Percentiles rank a stretch among this genome's conserved stretches.
phyloP scores from a whole-genome alignment of 352 stramenopile genomes.

The Ophiocytium majus region DNA sequence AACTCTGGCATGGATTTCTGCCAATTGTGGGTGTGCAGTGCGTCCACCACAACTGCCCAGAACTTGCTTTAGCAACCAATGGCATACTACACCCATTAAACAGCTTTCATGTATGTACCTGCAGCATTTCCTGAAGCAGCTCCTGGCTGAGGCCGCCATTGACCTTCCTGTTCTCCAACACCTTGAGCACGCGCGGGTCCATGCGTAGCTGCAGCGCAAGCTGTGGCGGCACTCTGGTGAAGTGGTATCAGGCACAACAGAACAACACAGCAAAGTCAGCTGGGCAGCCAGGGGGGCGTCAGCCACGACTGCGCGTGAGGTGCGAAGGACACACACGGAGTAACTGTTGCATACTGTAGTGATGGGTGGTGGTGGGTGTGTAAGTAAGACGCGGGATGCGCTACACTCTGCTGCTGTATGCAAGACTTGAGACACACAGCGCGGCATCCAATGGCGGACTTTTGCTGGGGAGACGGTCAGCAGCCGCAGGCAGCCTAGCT shows the following conservation, averaged over 20 bases:
- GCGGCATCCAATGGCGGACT: too few species aligned
- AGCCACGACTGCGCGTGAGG: not conserved
- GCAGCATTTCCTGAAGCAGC: constrained; percentile 53
- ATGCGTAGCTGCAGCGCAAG: constrained; percentile 31
- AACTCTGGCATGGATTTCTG: too few species aligned
- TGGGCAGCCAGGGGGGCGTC: not conserved
- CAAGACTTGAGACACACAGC: too few species aligned
- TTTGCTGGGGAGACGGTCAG: too few species aligned
- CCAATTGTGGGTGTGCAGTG: too few species aligned
- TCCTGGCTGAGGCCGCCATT: constrained; percentile 46
- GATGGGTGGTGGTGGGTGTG: too few species aligned
- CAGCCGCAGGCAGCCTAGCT: too few species aligned
- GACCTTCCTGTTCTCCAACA: constrained; percentile 49
- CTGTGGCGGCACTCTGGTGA: not conserved
- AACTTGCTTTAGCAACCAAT: too few species aligned
- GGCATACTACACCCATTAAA: too few species aligned
- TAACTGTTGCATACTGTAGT: too few species aligned
- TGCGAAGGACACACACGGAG: too few species aligned
- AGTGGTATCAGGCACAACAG: not conserved
- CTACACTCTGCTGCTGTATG: not conserved
- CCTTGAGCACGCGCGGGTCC: constrained; percentile 51
- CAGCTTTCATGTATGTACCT: constrained; percentile 25
- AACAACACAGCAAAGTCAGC: not conserved
- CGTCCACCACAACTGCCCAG: too few species aligned
- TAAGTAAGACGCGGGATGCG: not conserved